Conservation (phyloP, 768 basidiomycete genomes). For the Suillus cothurnatus region DNA sequence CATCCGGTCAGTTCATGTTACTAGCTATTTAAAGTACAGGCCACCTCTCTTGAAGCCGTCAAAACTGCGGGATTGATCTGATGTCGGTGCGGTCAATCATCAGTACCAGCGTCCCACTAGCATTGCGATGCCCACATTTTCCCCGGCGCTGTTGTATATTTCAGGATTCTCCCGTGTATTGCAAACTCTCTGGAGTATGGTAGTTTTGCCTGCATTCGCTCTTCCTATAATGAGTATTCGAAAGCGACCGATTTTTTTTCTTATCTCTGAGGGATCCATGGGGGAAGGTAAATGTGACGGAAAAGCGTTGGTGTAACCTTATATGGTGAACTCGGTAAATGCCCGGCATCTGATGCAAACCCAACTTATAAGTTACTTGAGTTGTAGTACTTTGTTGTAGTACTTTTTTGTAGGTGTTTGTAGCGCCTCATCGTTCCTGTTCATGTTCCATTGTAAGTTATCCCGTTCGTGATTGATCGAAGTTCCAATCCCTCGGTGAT, state of each 20-base stretch:
- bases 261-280: slow-evolving; percentile 7
- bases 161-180: slow-evolving; percentile 35
- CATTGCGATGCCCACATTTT: slow-evolving; percentile 14
- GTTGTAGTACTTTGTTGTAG: no score
- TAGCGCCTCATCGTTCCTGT: no score
- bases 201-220: slow-evolving; percentile 45
- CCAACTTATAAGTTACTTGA: no score
- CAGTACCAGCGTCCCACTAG: background rate
- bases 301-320: background rate
- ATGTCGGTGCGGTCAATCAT: background rate
- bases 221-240: slow-evolving; percentile 44
- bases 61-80: slow-evolving; percentile 9
- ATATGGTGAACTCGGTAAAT: no score
- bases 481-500: no score
- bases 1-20: background rate
- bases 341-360: no score
- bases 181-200: slow-evolving; percentile 42
- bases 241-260: slow-evolving; percentile 23
- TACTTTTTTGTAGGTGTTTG: no score
- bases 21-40: background rate
- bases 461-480: no score
- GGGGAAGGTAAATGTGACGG: background rate
- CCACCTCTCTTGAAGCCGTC: slow-evolving; percentile 4
- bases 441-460: no score
- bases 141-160: slow-evolving; percentile 24